Conservation (phyloP, 257 asterid genomes). For the Dorcoceras hygrometricum region DNA sequence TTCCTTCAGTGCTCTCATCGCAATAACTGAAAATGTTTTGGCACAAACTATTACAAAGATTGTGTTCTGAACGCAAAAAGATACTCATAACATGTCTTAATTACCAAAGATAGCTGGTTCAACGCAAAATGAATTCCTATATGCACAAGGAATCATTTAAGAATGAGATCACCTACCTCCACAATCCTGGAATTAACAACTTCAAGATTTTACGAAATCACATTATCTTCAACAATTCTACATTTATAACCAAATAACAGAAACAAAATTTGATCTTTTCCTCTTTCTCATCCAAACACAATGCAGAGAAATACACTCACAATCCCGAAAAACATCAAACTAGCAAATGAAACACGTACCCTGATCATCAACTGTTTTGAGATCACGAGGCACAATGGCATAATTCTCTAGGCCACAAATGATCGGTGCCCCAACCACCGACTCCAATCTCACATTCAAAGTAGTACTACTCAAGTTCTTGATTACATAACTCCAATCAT, state of each 20-base stretch:
- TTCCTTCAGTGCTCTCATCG: conserved; percentile 83
- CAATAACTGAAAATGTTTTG: conserved; percentile 55
- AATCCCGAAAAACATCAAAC: background rate
- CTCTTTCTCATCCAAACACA: background rate
- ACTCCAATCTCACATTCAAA: conserved; percentile 62
- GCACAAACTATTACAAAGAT: conserved; percentile 15
- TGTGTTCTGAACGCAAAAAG: background rate
- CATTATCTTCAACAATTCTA: background rate
- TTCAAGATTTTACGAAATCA: background rate
- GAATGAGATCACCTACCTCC: background rate
- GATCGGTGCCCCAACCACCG: conserved; percentile 69
- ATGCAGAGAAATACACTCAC: background rate
- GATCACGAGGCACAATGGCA: conserved; percentile 82
- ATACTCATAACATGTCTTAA: background rate
- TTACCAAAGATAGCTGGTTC: background rate
- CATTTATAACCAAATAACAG: conserved; percentile 12
- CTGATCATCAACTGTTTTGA: conserved; percentile 70
- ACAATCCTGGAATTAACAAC: background rate
- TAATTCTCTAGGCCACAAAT: conserved; percentile 95
- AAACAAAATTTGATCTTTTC: conserved; percentile 7
- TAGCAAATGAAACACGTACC: conserved; percentile 34
- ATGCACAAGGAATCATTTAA: background rate
- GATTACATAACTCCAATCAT: conserved; percentile 72
- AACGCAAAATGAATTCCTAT: background rate
- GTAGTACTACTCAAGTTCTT: conserved; percentile 63